Evolutionary conservation across 2,329 filamentous ascomycete species (phyloP), one percentile per base, ranked within the genome.

Genomic region (Fusarium agapanthi): DNA sequence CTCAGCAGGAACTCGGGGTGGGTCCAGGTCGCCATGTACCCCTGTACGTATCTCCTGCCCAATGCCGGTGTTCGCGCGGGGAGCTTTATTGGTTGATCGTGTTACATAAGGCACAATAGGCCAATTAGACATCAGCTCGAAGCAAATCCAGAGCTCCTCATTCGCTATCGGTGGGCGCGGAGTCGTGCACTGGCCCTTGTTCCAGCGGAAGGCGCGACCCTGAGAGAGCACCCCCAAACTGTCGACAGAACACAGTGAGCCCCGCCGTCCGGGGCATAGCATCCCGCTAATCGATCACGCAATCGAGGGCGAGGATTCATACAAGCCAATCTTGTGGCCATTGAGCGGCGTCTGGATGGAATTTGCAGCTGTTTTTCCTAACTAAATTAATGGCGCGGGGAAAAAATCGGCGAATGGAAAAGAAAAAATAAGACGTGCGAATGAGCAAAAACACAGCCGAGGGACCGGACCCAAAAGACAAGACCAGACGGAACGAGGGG

Each of bases 201-300:
- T 61, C 51, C 37, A 74, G 59, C 59, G 71, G 71, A 63, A 69
- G 71, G 55, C 61, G 71, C 64, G 68, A 74, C 72, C 68, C 68
- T 74, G 61, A 74, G 63, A 69, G 54, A 72, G 51, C 71, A 69
- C 67, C 59, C 70, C 65, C 54, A 71, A 65, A 69, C 35, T 70
- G 67, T 50, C 44, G 40, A 71, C 43, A 57, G 44, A 53, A 69
- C 56, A 56, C 54, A 64, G 48, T 75, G 72, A 74, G 75, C 65
- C 75, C 74, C 75, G 75, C 75, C 62, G 75, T 75, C 75, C 72
- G 75, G 75, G 75, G 75, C 75, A 71, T 76, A 75, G 70, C 72
- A 75, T 76, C 73, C 75, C 75, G 74, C 75, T 77, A 77, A 78
- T 76, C 76, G 76, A 78, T 78, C 76, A 78, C 76, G 76, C 76